phyloP scores from a whole-genome alignment of 2,329 filamentous ascomycete genomes.

The Dactylellina haptotyla region DNA sequence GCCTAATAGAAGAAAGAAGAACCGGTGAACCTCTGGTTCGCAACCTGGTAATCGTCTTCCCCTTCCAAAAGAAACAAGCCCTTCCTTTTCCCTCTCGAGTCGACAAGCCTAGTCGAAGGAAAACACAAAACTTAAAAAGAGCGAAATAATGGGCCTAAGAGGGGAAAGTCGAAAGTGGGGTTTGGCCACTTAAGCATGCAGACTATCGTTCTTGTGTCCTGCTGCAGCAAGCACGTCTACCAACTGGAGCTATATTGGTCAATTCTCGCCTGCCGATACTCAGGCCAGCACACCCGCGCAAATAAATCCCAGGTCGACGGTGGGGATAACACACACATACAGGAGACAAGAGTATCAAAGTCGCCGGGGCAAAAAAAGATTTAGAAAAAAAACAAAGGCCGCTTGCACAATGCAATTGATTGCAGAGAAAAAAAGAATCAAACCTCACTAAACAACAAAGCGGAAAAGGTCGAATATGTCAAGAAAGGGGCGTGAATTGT shows the following conservation, averaged over 20 bases:
- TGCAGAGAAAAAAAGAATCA: neutral
- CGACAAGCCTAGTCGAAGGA: slow-evolving; percentile 40
- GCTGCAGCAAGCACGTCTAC: slow-evolving; percentile 36
- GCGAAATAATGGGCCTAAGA: slow-evolving; percentile 29
- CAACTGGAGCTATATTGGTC: slow-evolving; percentile 42
- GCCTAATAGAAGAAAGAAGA: slow-evolving; percentile 13
- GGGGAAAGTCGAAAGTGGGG: slow-evolving; percentile 52
- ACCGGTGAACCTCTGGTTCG: slow-evolving; percentile 22
- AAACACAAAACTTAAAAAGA: slow-evolving; percentile 41
- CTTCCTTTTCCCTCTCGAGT: slow-evolving; percentile 48
- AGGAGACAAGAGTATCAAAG: slow-evolving; percentile 9
- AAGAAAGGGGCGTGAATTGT: slow-evolving; percentile 31
- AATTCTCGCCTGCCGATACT: slow-evolving; percentile 52
- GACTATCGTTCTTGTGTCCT: slow-evolving; percentile 38
- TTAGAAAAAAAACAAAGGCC: neutral
- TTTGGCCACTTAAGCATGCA: slow-evolving; percentile 55
- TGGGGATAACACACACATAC: slow-evolving; percentile 47
- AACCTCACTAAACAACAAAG: neutral
- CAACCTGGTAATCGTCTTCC: slow-evolving; percentile 34
- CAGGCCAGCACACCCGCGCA: slow-evolving; percentile 46
- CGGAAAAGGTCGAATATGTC: neutral
- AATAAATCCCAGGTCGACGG: slow-evolving; percentile 12
- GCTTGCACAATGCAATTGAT: slow-evolving; percentile 6
- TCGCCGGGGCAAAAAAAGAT: slow-evolving; percentile 27
- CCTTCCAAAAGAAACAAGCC: slow-evolving; percentile 44